Conservation (phyloP, 495 filamentous ascomycete genomes). For the Aspergillus biplanus region DNA sequence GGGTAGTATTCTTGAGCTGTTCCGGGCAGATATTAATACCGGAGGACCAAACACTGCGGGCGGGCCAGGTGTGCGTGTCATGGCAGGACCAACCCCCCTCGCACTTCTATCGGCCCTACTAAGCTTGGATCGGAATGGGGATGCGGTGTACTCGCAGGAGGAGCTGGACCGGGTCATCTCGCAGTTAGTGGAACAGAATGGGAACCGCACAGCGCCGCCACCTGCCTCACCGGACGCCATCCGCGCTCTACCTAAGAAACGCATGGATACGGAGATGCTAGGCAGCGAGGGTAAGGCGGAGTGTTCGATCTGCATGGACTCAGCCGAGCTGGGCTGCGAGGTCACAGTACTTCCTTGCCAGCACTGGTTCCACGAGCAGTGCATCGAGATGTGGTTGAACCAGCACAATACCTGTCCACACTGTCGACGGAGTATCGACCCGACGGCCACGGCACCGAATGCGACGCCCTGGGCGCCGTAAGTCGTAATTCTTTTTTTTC, state of each 20-base stretch:
- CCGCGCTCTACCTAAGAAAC: slow-evolving; percentile 69
- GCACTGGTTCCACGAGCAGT: slow-evolving; percentile 88
- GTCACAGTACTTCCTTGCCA: slow-evolving; percentile 82
- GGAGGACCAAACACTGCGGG: slow-evolving; percentile 17
- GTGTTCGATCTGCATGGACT: slow-evolving; percentile 94
- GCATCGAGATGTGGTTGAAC: slow-evolving; percentile 77
- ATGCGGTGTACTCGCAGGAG: slow-evolving; percentile 92
- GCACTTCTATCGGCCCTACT: slow-evolving; percentile 53
- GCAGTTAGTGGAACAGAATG: slow-evolving; percentile 81
- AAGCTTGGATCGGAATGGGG: slow-evolving; percentile 67
- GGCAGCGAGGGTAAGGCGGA: slow-evolving; percentile 68
- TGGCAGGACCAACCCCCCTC: slow-evolving; percentile 35
- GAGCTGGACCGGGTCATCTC: slow-evolving; percentile 88
- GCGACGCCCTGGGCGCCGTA: slow-evolving; percentile 25
- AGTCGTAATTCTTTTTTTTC: slow-evolving; percentile 21
- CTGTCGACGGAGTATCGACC: slow-evolving; percentile 75
- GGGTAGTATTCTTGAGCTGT: slow-evolving; percentile 37
- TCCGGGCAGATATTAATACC: slow-evolving; percentile 25
- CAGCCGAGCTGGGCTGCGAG: slow-evolving; percentile 72
- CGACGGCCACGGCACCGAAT: slow-evolving; percentile 8
- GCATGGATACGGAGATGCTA: slow-evolving; percentile 66
- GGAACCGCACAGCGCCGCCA: slow-evolving; percentile 74
- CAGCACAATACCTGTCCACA: slow-evolving; percentile 92
- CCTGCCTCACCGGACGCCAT: slow-evolving; percentile 80
- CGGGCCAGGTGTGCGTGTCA: slow-evolving; percentile 27